A percentile compares a stretch with the other conserved stretches of the same genome.
These are phyloP conservation scores for Teunomyces tritomae DNA, from an alignment of 805 yeast species.

Conservation along the genomic window DNA sequence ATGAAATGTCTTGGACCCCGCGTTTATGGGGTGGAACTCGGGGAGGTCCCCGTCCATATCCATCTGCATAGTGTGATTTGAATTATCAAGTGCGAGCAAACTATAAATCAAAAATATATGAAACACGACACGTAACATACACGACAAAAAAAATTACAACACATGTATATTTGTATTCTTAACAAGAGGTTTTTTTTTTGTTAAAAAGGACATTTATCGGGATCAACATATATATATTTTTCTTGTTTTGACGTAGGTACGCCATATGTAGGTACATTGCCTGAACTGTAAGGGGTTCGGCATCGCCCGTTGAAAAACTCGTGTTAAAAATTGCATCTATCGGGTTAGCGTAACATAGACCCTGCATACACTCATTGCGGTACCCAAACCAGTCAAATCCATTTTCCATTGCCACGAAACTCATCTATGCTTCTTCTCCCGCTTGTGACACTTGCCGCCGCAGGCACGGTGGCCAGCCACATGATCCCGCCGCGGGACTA, in stretches of 20 bases:
- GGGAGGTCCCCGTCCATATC: conserved; percentile 28
- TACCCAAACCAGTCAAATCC: not conserved
- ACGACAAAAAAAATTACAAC: too few species aligned
- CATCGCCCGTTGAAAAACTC: too few species aligned
- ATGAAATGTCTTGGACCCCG: conserved; percentile 58
- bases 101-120: too few species aligned
- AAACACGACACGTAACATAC: too few species aligned
- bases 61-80: conserved; percentile 8
- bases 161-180: too few species aligned
- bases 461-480: not conserved
- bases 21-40: conserved; percentile 45
- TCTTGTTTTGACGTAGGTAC: too few species aligned
- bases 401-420: not conserved
- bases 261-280: not conserved
- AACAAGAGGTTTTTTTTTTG: too few species aligned
- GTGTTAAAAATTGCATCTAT: too few species aligned
- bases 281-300: not conserved
- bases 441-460: conserved; percentile 1
- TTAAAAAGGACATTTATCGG: too few species aligned
- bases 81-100: too few species aligned
- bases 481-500: conserved; percentile 42
- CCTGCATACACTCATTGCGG: not conserved
- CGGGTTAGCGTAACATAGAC: not conserved
- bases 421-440: conserved; percentile 1
- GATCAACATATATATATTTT: too few species aligned